phyloP scores from a whole-genome alignment of 2,329 filamentous ascomycete species.

The Sclerotinia minor region DNA sequence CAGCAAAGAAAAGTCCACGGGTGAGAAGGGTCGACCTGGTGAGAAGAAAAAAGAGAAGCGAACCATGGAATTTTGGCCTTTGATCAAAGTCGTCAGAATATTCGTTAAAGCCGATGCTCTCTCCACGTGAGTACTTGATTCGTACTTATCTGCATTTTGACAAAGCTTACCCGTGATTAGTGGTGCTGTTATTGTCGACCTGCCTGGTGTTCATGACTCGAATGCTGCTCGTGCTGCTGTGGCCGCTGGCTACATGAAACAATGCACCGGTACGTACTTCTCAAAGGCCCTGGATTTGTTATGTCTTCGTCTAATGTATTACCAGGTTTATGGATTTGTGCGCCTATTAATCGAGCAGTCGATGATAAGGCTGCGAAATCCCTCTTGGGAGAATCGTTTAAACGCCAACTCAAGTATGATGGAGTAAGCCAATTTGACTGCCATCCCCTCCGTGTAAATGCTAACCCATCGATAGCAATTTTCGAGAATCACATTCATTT shows the following conservation, averaged over 20 bases:
- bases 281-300: background rate
- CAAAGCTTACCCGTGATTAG: constrained; percentile 33
- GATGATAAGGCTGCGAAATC: constrained; percentile 59
- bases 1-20: constrained; percentile 37
- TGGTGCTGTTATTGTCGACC: constrained; percentile 54
- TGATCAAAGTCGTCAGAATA: constrained; percentile 45
- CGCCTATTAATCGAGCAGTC: constrained; percentile 60
- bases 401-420: constrained; percentile 60
- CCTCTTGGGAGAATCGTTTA: constrained; percentile 57
- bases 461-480: constrained; percentile 16
- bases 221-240: constrained; percentile 50
- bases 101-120: constrained; percentile 50
- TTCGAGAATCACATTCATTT: constrained; percentile 50
- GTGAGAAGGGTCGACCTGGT: constrained; percentile 43
- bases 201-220: constrained; percentile 55
- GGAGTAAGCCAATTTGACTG: constrained; percentile 40
- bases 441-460: no score
- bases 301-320: background rate
- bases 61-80: constrained; percentile 46
- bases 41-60: constrained; percentile 35
- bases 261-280: constrained; percentile 47
- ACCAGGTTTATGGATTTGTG: constrained; percentile 58
- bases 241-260: constrained; percentile 56
- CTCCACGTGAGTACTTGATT: constrained; percentile 31
- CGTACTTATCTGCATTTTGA: background rate